phyloP scores from a whole-genome alignment of 116 monocot genomes.

The Dioscorea cayenensis region DNA sequence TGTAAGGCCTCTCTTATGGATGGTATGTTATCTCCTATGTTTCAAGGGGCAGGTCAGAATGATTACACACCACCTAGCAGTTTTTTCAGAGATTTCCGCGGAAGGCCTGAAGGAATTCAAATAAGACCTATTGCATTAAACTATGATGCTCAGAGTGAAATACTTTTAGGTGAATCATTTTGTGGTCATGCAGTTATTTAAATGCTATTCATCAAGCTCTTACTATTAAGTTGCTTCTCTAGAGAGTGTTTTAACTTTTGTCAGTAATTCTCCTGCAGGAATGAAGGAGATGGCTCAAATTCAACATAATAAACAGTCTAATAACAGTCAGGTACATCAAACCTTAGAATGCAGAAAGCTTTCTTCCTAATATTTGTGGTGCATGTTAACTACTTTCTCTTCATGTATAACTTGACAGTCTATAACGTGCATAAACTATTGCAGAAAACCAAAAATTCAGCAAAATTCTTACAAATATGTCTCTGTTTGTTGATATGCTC shows the following conservation, averaged over 20 bases:
- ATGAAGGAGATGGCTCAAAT: conserved; percentile 16
- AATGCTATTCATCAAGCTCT: not conserved
- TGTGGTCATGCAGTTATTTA: conserved; percentile 2
- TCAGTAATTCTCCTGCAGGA: conserved; percentile 16
- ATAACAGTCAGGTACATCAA: not conserved
- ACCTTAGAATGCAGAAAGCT: too few relatives aligned
- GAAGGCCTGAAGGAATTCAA: conserved; percentile 29
- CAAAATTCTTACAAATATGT: too few relatives aligned
- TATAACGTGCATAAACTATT: too few relatives aligned
- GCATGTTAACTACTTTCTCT: too few relatives aligned
- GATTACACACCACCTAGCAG: conserved; percentile 32
- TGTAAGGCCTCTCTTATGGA: conserved; percentile 37
- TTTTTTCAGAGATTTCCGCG: conserved; percentile 17
- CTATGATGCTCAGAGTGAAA: conserved; percentile 9
- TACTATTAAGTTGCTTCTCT: not conserved
- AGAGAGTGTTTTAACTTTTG: conserved; percentile 1
- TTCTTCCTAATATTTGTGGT: too few relatives aligned
- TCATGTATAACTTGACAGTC: too few relatives aligned
- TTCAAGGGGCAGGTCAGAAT: conserved; percentile 18
- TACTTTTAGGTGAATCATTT: not conserved
- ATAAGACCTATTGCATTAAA: conserved; percentile 21
- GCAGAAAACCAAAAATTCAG: too few relatives aligned
- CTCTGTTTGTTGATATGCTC: not conserved
- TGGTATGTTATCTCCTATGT: conserved; percentile 19
- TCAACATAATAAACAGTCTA: not conserved